Evolutionary conservation across 129 eudicot species (phyloP).

Genomic region (Chrysanthemum makinoi): DNA sequence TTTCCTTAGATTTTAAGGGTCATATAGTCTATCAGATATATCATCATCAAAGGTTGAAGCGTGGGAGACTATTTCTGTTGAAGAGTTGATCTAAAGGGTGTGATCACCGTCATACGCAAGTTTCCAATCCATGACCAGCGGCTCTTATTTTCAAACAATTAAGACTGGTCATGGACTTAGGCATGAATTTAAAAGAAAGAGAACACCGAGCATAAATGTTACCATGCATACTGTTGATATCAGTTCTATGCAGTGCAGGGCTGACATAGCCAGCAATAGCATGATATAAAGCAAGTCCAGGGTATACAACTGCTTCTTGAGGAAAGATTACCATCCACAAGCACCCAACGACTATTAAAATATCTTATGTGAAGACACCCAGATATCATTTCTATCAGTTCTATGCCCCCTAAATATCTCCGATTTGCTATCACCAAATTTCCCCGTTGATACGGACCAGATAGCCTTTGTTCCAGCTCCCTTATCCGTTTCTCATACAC

Average conservation of each 20-base stretch:
- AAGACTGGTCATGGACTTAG: conserved; percentile 89
- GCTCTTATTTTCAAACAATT: conserved; percentile 97
- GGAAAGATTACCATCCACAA: conserved; percentile 92
- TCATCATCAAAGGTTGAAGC: no score
- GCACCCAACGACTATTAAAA: conserved; percentile 81
- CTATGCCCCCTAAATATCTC: no score
- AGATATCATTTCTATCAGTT: no score
- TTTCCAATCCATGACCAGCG: conserved; percentile 98
- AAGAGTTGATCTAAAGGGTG: conserved; percentile 79
- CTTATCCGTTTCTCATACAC: conserved; percentile 81
- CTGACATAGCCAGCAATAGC: conserved; percentile 94
- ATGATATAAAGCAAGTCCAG: conserved; percentile 94
- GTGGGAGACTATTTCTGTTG: conserved; percentile 56
- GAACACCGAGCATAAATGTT: conserved; percentile 77
- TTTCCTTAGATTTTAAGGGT: no score
- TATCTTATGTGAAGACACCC: conserved; percentile 75
- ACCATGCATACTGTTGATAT: conserved; percentile 50
- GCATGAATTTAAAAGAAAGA: conserved; percentile 79
- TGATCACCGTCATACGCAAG: conserved; percentile 89
- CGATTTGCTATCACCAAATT: no score
- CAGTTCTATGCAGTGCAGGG: conserved; percentile 76
- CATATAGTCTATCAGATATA: no score
- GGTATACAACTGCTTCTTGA: conserved; percentile 78
- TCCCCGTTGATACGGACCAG: conserved; percentile 49
- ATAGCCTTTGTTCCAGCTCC: conserved; percentile 73